Evolutionary conservation across 2,329 filamentous ascomycete species (phyloP).

Genomic region (Stachybotrys echinatus): DNA sequence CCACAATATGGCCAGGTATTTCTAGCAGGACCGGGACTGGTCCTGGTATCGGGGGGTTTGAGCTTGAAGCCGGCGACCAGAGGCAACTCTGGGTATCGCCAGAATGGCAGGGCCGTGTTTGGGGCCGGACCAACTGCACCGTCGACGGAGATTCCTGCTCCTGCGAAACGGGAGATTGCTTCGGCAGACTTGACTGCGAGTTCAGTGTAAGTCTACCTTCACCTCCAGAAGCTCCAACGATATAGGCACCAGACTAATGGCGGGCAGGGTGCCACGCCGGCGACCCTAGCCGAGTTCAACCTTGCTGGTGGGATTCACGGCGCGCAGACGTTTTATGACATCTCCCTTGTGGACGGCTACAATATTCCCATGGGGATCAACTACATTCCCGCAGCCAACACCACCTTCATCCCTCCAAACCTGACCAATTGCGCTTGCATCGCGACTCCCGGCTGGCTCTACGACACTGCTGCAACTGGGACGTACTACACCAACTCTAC

Average conservation of each 20-base stretch:
- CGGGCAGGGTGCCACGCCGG: constrained; percentile 61
- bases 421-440: constrained; percentile 74
- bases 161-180: constrained; percentile 74
- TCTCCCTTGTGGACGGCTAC: constrained; percentile 81
- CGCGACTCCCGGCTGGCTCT: constrained; percentile 59
- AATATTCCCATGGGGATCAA: constrained; percentile 66
- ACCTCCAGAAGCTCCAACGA: not conserved
- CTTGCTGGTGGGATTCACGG: constrained; percentile 57
- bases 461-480: constrained; percentile 48
- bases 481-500: constrained; percentile 57
- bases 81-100: constrained; percentile 59
- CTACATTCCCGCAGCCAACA: constrained; percentile 56
- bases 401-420: constrained; percentile 66
- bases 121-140: constrained; percentile 80
- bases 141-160: constrained; percentile 63
- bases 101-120: constrained; percentile 77
- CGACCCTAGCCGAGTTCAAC: constrained; percentile 77
- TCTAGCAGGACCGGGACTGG: constrained; percentile 67
- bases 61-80: constrained; percentile 53
- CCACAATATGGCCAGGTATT: constrained; percentile 72
- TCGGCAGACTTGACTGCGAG: constrained; percentile 62
- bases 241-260: not conserved
- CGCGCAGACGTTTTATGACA: constrained; percentile 73
- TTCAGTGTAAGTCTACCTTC: constrained; percentile 50
- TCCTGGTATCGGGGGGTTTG: constrained; percentile 63